Base-by-base conservation (phyloP, 106 monocot species). In the Platanthera zijinensis region DNA sequence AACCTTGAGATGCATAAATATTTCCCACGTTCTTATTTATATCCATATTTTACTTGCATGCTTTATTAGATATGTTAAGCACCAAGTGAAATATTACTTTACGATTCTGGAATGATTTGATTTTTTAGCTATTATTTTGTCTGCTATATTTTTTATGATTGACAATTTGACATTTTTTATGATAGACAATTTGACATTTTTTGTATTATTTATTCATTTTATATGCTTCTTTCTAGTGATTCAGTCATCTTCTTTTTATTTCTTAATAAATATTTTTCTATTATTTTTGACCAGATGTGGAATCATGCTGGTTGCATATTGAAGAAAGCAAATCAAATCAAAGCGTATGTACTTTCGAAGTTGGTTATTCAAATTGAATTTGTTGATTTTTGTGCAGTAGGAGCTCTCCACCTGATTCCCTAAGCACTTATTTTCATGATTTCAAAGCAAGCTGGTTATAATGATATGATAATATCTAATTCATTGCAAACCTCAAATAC, bases 251-350 rank as follows among this genome's bases (percentile, higher is more conserved):
- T 51, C 0, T 51, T 72, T 72, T 9, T 22, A 15, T 72, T 51
- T 10, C 72, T 21, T 6, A 21, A 51, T 72, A 48, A 21, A 49
- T 69, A 28, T 69, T 69, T 70, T 50, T 30, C 39, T 57, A 7
- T 71, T 72, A 52, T 46, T 50, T 21, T 3, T 70, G 28, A 57
- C 48, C 94, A 97, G 97, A 86, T 92, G 89, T 97, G 97, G 97
- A 91, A 97, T 85, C 97, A 97, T 89, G 97, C 94, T 51, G 75
- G 80, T 75, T 94, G 97, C 84, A 87, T 97, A 63, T 82, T 97
- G 77, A 91, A 86, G 86, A 94, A 89, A 75, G 83, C 73, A 70
- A 94, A 90, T 69, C 94, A 91, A 84, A 97, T 97, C 28, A 97
- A 94, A 90, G 82, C 82, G 94, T 97, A 89, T 51, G 89, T 82